phyloP scores from a whole-genome alignment of 129 eudicot species.

The Artemisia argyi region DNA sequence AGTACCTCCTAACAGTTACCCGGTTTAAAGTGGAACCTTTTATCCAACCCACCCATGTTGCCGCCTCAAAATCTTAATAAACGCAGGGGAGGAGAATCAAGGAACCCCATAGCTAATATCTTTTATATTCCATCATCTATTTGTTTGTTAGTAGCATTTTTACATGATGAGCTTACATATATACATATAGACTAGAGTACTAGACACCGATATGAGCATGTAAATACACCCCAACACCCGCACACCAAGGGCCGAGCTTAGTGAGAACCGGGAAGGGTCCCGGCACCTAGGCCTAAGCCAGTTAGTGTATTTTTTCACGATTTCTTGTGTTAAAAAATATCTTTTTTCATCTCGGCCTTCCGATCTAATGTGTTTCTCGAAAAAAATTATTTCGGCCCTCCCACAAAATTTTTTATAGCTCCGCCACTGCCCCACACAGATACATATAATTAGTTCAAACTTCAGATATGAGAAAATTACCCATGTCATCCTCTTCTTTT shows the following conservation, averaged over 20 bases:
- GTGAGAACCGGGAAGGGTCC: no score
- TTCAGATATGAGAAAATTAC: background rate
- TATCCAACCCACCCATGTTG: background rate
- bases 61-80: no score
- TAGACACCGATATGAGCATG: background rate
- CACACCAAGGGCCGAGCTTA: no score
- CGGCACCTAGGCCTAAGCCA: no score
- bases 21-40: background rate
- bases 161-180: background rate
- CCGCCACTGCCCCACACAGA: background rate
- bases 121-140: background rate
- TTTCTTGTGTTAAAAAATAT: no score
- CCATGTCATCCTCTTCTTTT: slow-evolving; percentile 72
- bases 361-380: no score
- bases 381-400: no score
- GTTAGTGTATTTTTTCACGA: no score
- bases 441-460: background rate
- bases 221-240: background rate
- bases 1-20: no score
- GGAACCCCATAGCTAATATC: background rate
- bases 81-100: no score
- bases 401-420: no score
- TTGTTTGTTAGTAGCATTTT: background rate
- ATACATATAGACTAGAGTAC: background rate
- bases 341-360: no score